Conservation (phyloP, 768 basidiomycete genomes). For the Mycena kentingensis region DNA sequence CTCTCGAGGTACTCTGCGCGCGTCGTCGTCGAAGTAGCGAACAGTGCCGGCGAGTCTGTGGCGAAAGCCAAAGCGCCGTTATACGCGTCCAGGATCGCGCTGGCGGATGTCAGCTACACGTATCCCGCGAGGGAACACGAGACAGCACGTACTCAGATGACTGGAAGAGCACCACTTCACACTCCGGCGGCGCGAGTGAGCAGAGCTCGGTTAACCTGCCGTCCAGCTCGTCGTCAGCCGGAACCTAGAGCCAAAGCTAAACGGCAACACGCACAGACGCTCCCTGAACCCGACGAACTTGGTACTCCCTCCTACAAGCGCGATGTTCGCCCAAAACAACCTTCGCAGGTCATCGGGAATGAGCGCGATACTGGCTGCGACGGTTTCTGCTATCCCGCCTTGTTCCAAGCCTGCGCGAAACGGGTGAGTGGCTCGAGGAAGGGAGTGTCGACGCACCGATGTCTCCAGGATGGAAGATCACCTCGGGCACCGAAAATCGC, state of each 20-base stretch:
- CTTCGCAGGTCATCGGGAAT: conserved; percentile 84
- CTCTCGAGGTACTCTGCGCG: conserved; percentile 83
- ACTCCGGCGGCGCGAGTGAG: conserved; percentile 79
- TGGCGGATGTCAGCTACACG: conserved; percentile 32
- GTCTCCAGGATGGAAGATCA: conserved; percentile 87
- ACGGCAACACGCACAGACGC: conserved; percentile 73
- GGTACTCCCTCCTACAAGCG: conserved; percentile 82
- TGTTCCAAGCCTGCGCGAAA: conserved; percentile 67
- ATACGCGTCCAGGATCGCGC: conserved; percentile 70
- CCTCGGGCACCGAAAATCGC: conserved; percentile 89
- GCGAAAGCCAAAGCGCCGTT: conserved; percentile 61
- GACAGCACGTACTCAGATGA: conserved; percentile 66
- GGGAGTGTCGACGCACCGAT: too few relatives aligned
- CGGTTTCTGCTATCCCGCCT: conserved; percentile 72
- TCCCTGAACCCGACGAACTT: conserved; percentile 72
- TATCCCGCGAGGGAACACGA: conserved; percentile 1
- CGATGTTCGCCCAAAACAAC: conserved; percentile 96
- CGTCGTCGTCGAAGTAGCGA: conserved; percentile 54
- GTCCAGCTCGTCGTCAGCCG: conserved; percentile 10
- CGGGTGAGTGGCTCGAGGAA: conserved; percentile 27
- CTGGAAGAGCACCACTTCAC: conserved; percentile 71
- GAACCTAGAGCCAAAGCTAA: too few relatives aligned
- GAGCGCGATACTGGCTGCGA: conserved; percentile 72
- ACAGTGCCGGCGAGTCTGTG: conserved; percentile 51
- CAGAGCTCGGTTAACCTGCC: conserved; percentile 72